Conservation (phyloP, 2,329 filamentous ascomycete genomes). For the Fusarium musae region DNA sequence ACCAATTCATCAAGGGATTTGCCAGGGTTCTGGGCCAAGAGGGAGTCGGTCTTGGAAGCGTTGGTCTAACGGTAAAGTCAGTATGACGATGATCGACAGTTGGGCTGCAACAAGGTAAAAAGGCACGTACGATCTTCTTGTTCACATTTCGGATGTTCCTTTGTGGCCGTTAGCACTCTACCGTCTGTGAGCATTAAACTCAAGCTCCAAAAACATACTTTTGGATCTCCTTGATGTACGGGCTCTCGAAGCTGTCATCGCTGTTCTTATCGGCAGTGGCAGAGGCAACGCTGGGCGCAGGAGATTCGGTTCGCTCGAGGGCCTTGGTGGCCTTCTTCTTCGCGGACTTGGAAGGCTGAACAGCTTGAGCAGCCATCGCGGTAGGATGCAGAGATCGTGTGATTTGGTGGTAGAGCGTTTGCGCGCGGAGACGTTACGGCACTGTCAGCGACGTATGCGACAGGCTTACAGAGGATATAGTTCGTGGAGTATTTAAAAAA, state of each 20-base stretch:
- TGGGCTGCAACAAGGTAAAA: slow-evolving; percentile 3
- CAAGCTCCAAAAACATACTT: slow-evolving; percentile 70
- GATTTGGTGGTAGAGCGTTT: slow-evolving; percentile 34
- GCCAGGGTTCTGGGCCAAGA: slow-evolving; percentile 75
- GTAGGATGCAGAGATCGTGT: slow-evolving; percentile 14
- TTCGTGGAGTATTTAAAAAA: slow-evolving; percentile 1
- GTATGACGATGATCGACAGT: slow-evolving; percentile 20
- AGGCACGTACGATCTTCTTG: slow-evolving; percentile 87
- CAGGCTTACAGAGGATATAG: slow-evolving; percentile 25
- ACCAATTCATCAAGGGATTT: slow-evolving; percentile 81
- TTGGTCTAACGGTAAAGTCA: slow-evolving; percentile 62
- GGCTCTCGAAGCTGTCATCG: slow-evolving; percentile 74
- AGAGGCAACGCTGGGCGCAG: slow-evolving; percentile 61
- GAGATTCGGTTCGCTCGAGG: slow-evolving; percentile 63
- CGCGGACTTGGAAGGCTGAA: slow-evolving; percentile 71
- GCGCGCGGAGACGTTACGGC: slow-evolving; percentile 37
- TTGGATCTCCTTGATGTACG: slow-evolving; percentile 87
- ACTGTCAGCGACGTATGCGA: slow-evolving; percentile 31
- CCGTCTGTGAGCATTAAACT: not conserved
- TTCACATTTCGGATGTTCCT: slow-evolving; percentile 91
- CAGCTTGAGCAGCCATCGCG: slow-evolving; percentile 71
- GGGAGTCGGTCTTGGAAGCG: slow-evolving; percentile 76
- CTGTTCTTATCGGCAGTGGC: slow-evolving; percentile 61
- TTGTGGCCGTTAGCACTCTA: slow-evolving; percentile 32
- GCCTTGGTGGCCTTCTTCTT: slow-evolving; percentile 73